Base-by-base conservation (phyloP, 2,329 filamentous ascomycete genomes). In the Orbilia oligospora region DNA sequence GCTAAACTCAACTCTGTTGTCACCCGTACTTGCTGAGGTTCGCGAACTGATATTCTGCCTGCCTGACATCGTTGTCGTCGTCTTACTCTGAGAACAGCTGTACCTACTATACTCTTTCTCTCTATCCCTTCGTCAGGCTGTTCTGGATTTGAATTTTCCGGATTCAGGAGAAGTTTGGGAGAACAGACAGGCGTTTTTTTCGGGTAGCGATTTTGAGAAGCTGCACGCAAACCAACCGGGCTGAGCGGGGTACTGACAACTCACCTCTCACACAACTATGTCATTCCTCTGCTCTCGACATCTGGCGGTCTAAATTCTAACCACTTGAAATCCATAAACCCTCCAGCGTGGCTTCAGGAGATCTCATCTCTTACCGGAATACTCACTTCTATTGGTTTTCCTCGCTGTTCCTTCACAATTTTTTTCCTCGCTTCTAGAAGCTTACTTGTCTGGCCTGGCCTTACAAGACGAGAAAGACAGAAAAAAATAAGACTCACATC, bases 1-100 rank as follows among this genome's bases (percentile, higher is more conserved):
- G 73, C 73, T 77, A 77, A 71, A 66, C 73, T 71, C 68, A 77
- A 77, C 67, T 71, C 65, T 68, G 51, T 51, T 27, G 22, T 24
- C 36, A 27, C 36, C 33, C 36, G 53, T 27, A 55, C 56, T 71
- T 66, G 6, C 6, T 6, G 56, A 76, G 41, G 53, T 71, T 77
- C 67, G 73, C 73, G 73, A 77, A 77, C 67, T 71, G 33, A 41
- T 38, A 38, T 49, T 55, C 6, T 66, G 51, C 61, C 48, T 30
- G 73, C 67, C 73, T 71, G 66, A 61, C 68, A 68, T 71, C 73
- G 44, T 71, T 61, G 67, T 67, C 27, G 16, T 53, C 38, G 30
- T 58, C 46, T 36, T 72, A 24, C 36, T 61, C 44, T 71, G 48
- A 46, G 56, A 76, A 48, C 72, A 51, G 36, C 66, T 56, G 27